phyloP scores from a whole-genome alignment of 148 eudicot species.

The Fagopyrum homotropicum region DNA sequence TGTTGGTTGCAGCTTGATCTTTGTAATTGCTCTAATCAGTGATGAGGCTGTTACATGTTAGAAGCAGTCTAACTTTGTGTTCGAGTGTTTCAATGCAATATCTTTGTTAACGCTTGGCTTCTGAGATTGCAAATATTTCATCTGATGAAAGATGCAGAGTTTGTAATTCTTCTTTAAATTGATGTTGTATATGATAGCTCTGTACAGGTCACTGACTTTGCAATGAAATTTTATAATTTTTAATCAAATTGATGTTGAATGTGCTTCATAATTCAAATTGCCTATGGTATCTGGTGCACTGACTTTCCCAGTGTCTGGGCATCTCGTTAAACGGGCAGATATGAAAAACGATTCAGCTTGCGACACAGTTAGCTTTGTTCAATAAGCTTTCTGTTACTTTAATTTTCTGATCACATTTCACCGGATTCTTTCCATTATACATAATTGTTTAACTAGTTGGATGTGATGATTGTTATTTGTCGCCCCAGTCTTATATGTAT shows the following conservation, averaged over 20 bases:
- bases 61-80: constrained; percentile 29
- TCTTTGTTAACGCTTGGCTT: constrained; percentile 5
- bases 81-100: constrained; percentile 34
- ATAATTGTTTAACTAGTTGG: too few relatives aligned
- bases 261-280: neutral
- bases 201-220: too few relatives aligned
- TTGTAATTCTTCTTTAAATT: too few relatives aligned
- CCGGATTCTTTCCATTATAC: neutral
- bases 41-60: constrained; percentile 65
- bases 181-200: too few relatives aligned
- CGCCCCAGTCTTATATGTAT: too few relatives aligned
- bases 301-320: neutral
- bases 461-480: too few relatives aligned
- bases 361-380: neutral
- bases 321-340: constrained; percentile 1
- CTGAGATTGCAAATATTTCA: neutral
- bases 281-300: constrained; percentile 11
- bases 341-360: neutral
- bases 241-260: too few relatives aligned
- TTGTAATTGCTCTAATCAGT: constrained; percentile 12
- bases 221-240: too few relatives aligned
- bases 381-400: neutral
- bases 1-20: neutral
- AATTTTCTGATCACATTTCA: neutral
- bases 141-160: neutral